Conservation (phyloP, 1,284 basidiomycete species). For the Gomphus bonarii region DNA sequence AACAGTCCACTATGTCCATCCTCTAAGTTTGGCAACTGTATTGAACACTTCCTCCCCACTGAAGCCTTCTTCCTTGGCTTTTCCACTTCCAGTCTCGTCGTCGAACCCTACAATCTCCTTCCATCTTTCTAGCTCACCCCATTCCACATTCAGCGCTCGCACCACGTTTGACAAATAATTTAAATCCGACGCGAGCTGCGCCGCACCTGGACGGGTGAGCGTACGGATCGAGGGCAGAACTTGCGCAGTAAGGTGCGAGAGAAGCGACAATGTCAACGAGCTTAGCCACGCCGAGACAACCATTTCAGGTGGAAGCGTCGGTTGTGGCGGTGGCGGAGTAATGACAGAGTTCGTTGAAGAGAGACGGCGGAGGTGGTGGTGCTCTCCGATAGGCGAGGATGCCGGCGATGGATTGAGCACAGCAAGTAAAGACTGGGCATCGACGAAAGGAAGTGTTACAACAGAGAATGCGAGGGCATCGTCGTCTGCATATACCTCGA, state of each 20-base stretch:
- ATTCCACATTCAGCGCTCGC: constrained; percentile 83
- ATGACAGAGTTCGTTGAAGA: constrained; percentile 22
- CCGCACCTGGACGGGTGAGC: constrained; percentile 57
- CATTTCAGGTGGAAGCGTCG: constrained; percentile 50
- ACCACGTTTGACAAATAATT: constrained; percentile 87
- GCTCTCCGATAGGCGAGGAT: constrained; percentile 6
- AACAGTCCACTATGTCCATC: neutral
- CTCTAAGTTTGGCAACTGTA: constrained; percentile 4
- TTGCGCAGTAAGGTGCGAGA: constrained; percentile 57
- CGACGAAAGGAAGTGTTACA: constrained; percentile 67
- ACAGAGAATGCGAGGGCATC: constrained; percentile 86
- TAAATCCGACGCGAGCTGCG: constrained; percentile 82
- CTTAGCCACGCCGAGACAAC: constrained; percentile 86
- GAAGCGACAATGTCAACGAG: constrained; percentile 73
- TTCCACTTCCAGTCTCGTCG: constrained; percentile 29
- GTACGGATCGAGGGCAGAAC: constrained; percentile 39
- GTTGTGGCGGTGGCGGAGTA: constrained; percentile 21
- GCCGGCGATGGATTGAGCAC: constrained; percentile 11
- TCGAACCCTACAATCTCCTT: constrained; percentile 51
- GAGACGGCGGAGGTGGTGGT: constrained; percentile 24
- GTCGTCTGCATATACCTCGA: constrained; percentile 91
- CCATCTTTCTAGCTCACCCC: constrained; percentile 66
- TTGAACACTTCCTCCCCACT: constrained; percentile 13
- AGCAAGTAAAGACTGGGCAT: constrained; percentile 41
- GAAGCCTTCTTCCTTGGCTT: neutral